Base-by-base conservation (phyloP, 1,284 basidiomycete genomes). In the Ceratorhiza oryzae-sativae region DNA sequence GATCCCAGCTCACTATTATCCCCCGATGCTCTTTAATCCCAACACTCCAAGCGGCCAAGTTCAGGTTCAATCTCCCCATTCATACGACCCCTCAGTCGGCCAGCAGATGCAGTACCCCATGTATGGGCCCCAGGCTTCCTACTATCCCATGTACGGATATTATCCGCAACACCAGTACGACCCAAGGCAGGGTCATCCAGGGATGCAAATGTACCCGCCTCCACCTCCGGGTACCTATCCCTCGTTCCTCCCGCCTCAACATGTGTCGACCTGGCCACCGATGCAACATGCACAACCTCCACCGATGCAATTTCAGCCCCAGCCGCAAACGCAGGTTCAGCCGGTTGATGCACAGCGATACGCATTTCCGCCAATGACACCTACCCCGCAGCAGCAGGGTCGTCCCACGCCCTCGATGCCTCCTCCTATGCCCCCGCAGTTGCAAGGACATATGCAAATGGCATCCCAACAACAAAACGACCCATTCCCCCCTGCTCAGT, bases 81-180 rank as follows among this genome's bases (percentile, higher is more conserved):
- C 51, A 30, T 67, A 55, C 49, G 63, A 67, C 20, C 63, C 63
- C 25, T 48, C 41, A 3, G 49, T 5, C 1, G 36, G 34, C 48
- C 72, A 68, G 27, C 72, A 42, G 18, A 46, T 59, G 55, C 72
- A 49, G 65, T 61, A 65, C 48, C 10, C 56, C 15, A 63, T 65
- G 55, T 72, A 58, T 25, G 71, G 59, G 23, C 15, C 71, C n/a
- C 59, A 61, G 25, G n/a, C 70, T 2, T n/a, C 65, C 48, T 67
- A 67, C 39, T 67, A 67, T 49, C 63, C 63, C n/a, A 42, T 55
- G 48, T 67, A 67, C 36, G 49, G 49, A 23, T 67, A 67, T 36
- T 67, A 67, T 42, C 63, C 48, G 20, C 63, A 67, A 42, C 63
- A 48, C 20, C 63, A 67, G 63, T 67, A 36, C 39, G 63, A 67